Base-by-base conservation (phyloP, 2,329 filamentous ascomycete genomes). In the Diaporthe sp. region DNA sequence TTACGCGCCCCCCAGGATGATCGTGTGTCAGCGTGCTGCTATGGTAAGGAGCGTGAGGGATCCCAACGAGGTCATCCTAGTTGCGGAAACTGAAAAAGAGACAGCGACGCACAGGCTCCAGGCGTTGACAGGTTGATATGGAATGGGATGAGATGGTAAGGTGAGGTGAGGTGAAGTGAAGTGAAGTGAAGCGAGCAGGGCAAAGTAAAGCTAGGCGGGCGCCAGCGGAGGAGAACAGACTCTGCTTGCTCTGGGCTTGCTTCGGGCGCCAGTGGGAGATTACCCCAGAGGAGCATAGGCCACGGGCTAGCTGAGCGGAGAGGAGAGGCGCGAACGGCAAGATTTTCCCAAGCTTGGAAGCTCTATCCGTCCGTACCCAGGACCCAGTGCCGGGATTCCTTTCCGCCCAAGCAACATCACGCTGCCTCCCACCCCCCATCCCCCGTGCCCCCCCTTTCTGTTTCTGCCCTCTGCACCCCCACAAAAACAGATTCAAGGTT, bases 21-120 rank as follows among this genome's bases (percentile, higher is more conserved):
- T 55, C 17, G 13, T 28, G 49, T 22, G 49, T 55, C 65, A 70
- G n/a, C 65, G 34, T 22, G 49, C 34, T 53, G 65, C 65, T 70
- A 55, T 55, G n/a, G 34, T 39, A 70, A 42, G 31, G 65, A 70
- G 46, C 49, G 65, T 70, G 65, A 42, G 22, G 65, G 49, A 22
- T 55, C 49, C 65, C 49, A 49, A 55, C 51, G 65, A 70, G 34
- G 31, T 70, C 65, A 70, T 70, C 49, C 65, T 70, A 70, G 65
- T 70, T 39, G 46, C 31, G 44, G 31, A 22, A 39, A 19, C 49
- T 22, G 8, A 7, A 42, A 42, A n/a, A 42, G 34, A 25, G 49
- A 28, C 4, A 25, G n/a, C 7, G 46, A 25, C 31, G 34, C 31
- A 39, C 17, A 39, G 34, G 34, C 22, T 37, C 22, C 44, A 37